Evolutionary conservation across 306 rosid genomes (phyloP).

Genomic region (Adenanthera pavonina): DNA sequence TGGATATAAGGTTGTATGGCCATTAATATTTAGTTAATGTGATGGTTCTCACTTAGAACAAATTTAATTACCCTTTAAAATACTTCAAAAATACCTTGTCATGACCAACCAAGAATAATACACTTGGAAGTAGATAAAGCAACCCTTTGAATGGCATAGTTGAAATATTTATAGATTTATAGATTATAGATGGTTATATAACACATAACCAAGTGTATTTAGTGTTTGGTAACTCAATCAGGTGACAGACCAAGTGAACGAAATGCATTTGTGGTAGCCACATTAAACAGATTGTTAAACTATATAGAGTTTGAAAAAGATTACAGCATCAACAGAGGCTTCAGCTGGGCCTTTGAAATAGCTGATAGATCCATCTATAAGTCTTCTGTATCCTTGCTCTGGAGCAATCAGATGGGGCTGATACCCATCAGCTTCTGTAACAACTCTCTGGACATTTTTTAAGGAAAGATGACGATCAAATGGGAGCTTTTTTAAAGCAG

Average conservation of each 20-base stretch:
- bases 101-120: slow-evolving; percentile 14
- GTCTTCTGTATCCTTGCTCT: slow-evolving; percentile 98
- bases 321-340: slow-evolving; percentile 99
- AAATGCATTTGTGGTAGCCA: slow-evolving; percentile 23
- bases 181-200: background rate
- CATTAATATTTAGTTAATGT: background rate
- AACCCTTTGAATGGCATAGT: slow-evolving; percentile 13
- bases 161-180: background rate
- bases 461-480: slow-evolving; percentile 93
- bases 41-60: slow-evolving; percentile 19
- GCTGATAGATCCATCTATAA: slow-evolving; percentile 91
- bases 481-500: slow-evolving; percentile 94
- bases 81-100: slow-evolving; percentile 24
- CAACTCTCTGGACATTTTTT: slow-evolving; percentile 94
- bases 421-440: slow-evolving; percentile 97
- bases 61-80: background rate
- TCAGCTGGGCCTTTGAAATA: slow-evolving; percentile 99
- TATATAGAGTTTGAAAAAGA: slow-evolving; percentile 38
- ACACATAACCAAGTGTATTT: background rate
- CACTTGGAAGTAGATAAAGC: slow-evolving; percentile 3
- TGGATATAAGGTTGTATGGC: background rate
- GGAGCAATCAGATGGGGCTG: slow-evolving; percentile 99
- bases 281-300: slow-evolving; percentile 12
- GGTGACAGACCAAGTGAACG: slow-evolving; percentile 14
- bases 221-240: slow-evolving; percentile 18